phyloP scores from a whole-genome alignment of 2,329 filamentous ascomycete genomes.

The Lachnellula arida region DNA sequence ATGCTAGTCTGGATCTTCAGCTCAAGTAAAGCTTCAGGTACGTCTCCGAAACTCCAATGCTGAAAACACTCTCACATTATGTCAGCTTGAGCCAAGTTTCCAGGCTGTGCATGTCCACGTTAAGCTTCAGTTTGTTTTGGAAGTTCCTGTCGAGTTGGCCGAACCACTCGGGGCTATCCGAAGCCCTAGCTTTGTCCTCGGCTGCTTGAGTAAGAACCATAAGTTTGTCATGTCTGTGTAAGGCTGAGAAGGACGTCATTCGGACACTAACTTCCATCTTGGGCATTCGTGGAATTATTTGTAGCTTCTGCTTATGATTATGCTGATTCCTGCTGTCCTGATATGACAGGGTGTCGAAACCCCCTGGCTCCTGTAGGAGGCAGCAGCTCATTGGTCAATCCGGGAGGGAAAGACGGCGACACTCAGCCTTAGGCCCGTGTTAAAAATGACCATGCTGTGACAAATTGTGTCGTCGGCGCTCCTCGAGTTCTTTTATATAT shows the following conservation, averaged over 20 bases:
- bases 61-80: no score
- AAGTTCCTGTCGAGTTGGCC: no score
- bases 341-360: not conserved
- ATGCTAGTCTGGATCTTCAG: no score
- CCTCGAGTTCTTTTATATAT: not conserved
- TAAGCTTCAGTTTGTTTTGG: no score
- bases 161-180: no score
- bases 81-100: no score
- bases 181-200: no score
- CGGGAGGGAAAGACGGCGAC: not conserved
- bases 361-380: not conserved
- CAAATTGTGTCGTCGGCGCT: not conserved
- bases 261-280: not conserved
- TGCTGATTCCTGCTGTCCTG: not conserved
- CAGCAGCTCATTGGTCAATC: not conserved
- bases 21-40: no score
- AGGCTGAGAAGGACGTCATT: not conserved
- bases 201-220: no score
- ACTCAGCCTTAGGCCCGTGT: not conserved
- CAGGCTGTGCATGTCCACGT: no score
- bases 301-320: not conserved
- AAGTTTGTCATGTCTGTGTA: not conserved
- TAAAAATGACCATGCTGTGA: not conserved
- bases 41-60: no score
- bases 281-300: not conserved